A percentile compares a stretch with the other conserved stretches of the same genome.
phyloP scores from a whole-genome alignment of 1,284 basidiomycete species.

The Tilletia setariae region DNA sequence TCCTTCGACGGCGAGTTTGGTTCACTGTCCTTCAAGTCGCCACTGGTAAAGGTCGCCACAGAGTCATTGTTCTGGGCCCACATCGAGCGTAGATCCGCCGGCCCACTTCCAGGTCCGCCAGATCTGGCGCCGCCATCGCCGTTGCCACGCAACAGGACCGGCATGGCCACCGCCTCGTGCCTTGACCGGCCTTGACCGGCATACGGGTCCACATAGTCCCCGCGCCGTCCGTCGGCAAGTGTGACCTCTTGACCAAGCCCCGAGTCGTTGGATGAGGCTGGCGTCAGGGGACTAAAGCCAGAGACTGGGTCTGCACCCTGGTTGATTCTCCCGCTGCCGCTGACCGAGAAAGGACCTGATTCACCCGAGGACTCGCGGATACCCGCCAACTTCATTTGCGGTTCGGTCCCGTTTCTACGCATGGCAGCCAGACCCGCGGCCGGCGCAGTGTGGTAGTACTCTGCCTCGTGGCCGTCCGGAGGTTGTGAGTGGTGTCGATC shows the following conservation, averaged over 20 bases:
- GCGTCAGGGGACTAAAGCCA: neutral
- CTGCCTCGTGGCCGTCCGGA: too few species aligned
- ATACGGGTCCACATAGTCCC: neutral
- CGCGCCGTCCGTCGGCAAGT: neutral
- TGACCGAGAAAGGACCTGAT: neutral
- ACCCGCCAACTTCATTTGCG: neutral
- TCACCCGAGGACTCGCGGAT: slow-evolving; percentile 10
- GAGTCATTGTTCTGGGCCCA: slow-evolving; percentile 1
- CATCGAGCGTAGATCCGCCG: neutral
- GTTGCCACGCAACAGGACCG: slow-evolving; percentile 8
- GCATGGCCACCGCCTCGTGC: neutral
- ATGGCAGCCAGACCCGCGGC: neutral
- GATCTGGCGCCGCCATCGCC: neutral
- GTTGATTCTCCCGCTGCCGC: neutral
- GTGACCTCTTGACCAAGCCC: neutral
- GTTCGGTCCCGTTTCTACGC: neutral
- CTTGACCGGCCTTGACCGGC: neutral
- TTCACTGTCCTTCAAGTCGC: neutral
- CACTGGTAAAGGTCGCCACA: neutral
- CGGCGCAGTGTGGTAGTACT: neutral
- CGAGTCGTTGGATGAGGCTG: slow-evolving; percentile 2
- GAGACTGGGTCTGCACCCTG: neutral
- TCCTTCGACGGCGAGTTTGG: slow-evolving; percentile 7
- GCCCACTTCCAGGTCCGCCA: neutral
- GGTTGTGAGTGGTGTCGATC: neutral